Base-by-base conservation (phyloP, 1,284 basidiomycete genomes). In the Papiliotrema laurentii region DNA sequence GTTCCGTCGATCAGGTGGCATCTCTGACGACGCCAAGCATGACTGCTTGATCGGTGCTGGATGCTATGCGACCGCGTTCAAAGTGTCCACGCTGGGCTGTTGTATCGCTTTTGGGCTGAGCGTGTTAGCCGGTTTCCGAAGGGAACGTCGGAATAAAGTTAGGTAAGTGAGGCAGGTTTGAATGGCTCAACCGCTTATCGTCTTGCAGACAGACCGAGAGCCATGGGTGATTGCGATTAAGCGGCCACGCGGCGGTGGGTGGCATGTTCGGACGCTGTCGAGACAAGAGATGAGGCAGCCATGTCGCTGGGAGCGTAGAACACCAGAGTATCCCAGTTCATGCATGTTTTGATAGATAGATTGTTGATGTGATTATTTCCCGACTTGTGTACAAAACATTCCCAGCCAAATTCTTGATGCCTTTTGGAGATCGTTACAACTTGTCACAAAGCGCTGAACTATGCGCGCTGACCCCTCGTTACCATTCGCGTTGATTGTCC, bases 11-110 rank as follows among this genome's bases (percentile, higher is more conserved):
- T 45, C 42, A 11, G 51, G 43, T 5, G 37, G 26, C 26, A 18
- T 50, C 2, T 28, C 44, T 10, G 53, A 51, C 18, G 50, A 49
- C 24, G 49, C 45, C 14, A 36, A 41, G 26, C 55, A 57, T 37
- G 53, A 50, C 28, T 58, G 50, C 45, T 54, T 68, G 25, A 42
- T 72, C n/a, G 68, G 71, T 7, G 52, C 59, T 27, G 49, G 45
- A 19, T 75, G 73, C 51, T 75, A 74, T 50, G 52, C 58, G 9
- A 51, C 64, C 3, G 70, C 73, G 9, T 72, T 75, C 61, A 59
- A 63, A 37, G 37, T 73, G 7, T 68, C 70, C 5, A 55, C 61
- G 1, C 24, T 62, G 1, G 65, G 57, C 2, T 69, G 66, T 37
- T 43, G 63, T 0, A 11, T 71, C 3, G 72, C 73, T 4, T 49